Evolutionary conservation across 1,139 yeast genomes (phyloP).

Genomic region (Kodamaea anthophila): DNA sequence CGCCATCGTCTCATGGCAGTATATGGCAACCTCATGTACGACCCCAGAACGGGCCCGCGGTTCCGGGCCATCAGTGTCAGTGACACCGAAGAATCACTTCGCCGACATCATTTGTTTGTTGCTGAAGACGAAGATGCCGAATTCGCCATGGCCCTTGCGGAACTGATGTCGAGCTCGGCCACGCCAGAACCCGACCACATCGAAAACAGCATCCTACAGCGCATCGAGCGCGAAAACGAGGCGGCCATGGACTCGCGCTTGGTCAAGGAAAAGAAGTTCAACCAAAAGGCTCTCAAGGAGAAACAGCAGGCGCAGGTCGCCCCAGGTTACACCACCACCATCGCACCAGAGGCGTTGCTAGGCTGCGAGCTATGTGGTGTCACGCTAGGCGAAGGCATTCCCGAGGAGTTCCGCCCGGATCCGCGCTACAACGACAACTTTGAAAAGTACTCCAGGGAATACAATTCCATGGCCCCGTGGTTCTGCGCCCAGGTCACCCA

Average conservation of each 20-base stretch:
- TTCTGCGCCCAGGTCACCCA: conserved; percentile 48
- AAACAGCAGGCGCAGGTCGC: conserved; percentile 23
- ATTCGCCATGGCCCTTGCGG: conserved; percentile 1
- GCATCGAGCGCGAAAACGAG: conserved; percentile 41
- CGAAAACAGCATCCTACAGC: conserved; percentile 32
- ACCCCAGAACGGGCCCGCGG: conserved; percentile 2
- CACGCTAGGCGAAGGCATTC: conserved; percentile 65
- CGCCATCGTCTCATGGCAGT: conserved; percentile 4
- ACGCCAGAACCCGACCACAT: conserved; percentile 10
- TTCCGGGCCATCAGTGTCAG: conserved; percentile 1
- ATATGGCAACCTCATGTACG: conserved; percentile 3
- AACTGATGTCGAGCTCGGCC: conserved; percentile 1
- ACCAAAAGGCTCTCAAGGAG: conserved; percentile 23
- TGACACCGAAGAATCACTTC: neutral
- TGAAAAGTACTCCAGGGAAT: conserved; percentile 23
- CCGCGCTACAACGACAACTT: conserved; percentile 22
- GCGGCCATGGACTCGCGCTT: conserved; percentile 28
- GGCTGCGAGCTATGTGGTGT: conserved; percentile 71
- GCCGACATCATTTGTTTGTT: conserved; percentile 2
- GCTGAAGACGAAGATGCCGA: conserved; percentile 7
- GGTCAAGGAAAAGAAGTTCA: conserved; percentile 26
- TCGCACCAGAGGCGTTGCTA: conserved; percentile 24
- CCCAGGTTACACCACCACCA: conserved; percentile 33
- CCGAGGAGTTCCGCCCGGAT: conserved; percentile 40
- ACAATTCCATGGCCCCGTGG: conserved; percentile 56